These are phyloP conservation scores for Naganishia liquefaciens DNA, from an alignment of 1,284 basidiomycete species.

Conservation along the genomic window DNA sequence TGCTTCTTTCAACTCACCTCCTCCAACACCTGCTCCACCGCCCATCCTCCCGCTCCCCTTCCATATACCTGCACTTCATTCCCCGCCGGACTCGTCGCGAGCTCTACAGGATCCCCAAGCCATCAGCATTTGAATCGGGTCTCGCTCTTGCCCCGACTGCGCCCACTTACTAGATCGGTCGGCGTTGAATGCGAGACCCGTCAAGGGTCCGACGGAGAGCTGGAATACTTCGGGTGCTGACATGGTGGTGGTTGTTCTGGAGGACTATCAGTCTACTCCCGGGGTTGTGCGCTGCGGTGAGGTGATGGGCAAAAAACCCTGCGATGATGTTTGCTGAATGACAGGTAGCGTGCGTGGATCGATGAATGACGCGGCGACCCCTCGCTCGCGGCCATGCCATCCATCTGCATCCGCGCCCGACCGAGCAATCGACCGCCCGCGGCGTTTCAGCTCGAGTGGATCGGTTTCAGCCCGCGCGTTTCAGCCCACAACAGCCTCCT, in stretches of 20 bases:
- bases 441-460: background rate
- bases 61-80: constrained; percentile 84
- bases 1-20: constrained; percentile 63
- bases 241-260: constrained; percentile 64
- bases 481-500: background rate
- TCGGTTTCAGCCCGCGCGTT: background rate
- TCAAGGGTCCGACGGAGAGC: constrained; percentile 79
- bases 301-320: background rate
- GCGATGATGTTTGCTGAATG: background rate
- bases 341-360: background rate
- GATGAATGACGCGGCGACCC: constrained; percentile 6
- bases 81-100: constrained; percentile 88
- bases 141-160: background rate
- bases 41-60: constrained; percentile 69
- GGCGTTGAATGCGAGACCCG: constrained; percentile 87
- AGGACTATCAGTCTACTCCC: constrained; percentile 59
- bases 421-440: background rate
- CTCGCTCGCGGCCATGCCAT: background rate
- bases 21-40: constrained; percentile 72
- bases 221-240: constrained; percentile 72
- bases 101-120: constrained; percentile 57
- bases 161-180: constrained; percentile 74
- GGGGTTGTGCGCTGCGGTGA: background rate
- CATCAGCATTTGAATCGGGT: background rate
- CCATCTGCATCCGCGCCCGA: background rate